Evolutionary conservation across 1,284 basidiomycete genomes (phyloP), one percentile per base, ranked within the genome.

Genomic region (Microbotryum silenes-acaulis): DNA sequence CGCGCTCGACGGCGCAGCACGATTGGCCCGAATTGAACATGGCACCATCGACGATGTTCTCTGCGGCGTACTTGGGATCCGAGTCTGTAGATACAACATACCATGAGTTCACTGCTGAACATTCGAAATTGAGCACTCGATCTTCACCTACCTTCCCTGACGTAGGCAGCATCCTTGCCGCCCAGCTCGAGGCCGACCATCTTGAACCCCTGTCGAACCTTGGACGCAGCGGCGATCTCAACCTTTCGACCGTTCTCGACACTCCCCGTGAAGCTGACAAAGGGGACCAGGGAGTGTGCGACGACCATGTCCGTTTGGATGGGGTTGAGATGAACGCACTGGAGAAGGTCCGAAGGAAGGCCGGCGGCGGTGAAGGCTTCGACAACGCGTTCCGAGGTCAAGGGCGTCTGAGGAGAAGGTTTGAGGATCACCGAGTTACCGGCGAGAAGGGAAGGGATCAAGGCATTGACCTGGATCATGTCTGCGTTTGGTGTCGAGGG

Each of bases 11-110:
- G 0, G 86, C 83, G 72, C 90, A 92, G 73, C 90, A 92, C 67
- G 88, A 90, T 75, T 97, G 92, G 1, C 92, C 93, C 18, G 91
- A 91, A 76, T 97, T 97, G 81, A 91, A 97, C 78, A 93, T 85
- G 31, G 90, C 87, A 82, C 91, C 93, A 76, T 97, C 93, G 3
- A 71, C 91, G 12, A 97, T 81, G 73, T 97, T 86, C 27, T 82
- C 82, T 3, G 85, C 87, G 0, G 90, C 87, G 74, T 88, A 96
- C 42, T 83, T 82, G 6, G 94, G 73, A 75, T 97, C 85, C 1
- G 87, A 91, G 72, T 97, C 92, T 68, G 56, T 44, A 31, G 31
- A 10, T 31, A 10, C 6, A 6, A 27, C 6, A 27, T 27, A 6
- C 4, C 27, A 27, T 6, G 5, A 27, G 27, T 27, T 27, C 4